These are phyloP conservation scores for Xerocomus potaroensis DNA, from an alignment of 768 basidiomycete species.

Conservation along the genomic window DNA sequence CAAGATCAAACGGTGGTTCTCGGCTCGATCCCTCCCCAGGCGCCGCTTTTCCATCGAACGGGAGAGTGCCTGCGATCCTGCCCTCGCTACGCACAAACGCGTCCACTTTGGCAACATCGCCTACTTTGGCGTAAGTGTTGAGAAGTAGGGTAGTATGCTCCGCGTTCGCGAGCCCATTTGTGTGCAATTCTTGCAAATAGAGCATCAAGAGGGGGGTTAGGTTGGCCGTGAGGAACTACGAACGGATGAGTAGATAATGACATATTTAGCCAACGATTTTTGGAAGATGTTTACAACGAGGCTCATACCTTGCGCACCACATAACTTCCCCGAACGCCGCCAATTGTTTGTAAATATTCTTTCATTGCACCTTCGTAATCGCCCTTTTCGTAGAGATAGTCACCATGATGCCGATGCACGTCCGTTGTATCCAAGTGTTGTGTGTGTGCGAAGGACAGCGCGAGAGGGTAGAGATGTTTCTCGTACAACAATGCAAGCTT, in stretches of 20 bases:
- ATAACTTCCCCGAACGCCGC: slow-evolving; percentile 87
- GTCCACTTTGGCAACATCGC: slow-evolving; percentile 84
- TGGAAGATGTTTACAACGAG: too few species aligned
- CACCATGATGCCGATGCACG: slow-evolving; percentile 86
- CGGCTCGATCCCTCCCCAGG: slow-evolving; percentile 41
- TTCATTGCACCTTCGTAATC: slow-evolving; percentile 93
- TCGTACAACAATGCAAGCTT: slow-evolving; percentile 86
- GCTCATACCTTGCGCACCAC: slow-evolving; percentile 85
- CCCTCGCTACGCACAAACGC: slow-evolving; percentile 90
- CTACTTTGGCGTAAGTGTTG: slow-evolving; percentile 96
- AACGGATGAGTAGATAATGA: slow-evolving; percentile 3
- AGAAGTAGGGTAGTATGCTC: slow-evolving; percentile 96
- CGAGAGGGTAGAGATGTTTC: slow-evolving; percentile 73
- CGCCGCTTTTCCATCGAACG: slow-evolving; percentile 14
- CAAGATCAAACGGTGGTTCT: slow-evolving; percentile 93
- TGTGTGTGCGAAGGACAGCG: slow-evolving; percentile 77
- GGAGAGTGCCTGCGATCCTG: slow-evolving; percentile 31
- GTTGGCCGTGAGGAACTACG: slow-evolving; percentile 92
- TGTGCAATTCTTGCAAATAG: slow-evolving; percentile 93
- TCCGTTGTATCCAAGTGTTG: slow-evolving; percentile 82
- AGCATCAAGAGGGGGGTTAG: slow-evolving; percentile 92
- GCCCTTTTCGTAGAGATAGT: slow-evolving; percentile 84
- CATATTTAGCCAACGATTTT: not conserved
- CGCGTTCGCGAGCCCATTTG: slow-evolving; percentile 84
- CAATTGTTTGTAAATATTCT: slow-evolving; percentile 88